Evolutionary conservation across 2,329 filamentous ascomycete species (phyloP).

Genomic region (Zymoseptoria brevis): DNA sequence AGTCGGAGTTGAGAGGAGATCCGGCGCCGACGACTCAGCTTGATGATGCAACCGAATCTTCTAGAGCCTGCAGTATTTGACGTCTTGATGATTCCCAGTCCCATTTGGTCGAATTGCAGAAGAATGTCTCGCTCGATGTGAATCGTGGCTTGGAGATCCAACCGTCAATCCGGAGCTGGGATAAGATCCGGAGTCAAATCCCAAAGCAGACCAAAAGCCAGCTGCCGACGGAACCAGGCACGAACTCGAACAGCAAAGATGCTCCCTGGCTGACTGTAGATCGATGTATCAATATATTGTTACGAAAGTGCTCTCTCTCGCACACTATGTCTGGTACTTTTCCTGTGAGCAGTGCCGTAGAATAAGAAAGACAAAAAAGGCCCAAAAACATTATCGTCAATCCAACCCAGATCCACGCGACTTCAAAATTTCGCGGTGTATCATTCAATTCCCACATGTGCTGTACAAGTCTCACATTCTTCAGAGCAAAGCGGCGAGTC

Average conservation of each 20-base stretch:
- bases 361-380: background rate
- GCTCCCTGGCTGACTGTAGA: too few relatives aligned
- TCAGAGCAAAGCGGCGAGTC: slow-evolving; percentile 7
- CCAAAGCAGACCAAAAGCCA: background rate
- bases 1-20: background rate
- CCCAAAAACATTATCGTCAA: background rate
- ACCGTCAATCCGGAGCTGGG: too few relatives aligned
- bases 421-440: background rate
- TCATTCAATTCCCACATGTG: slow-evolving; percentile 31
- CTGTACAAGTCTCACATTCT: background rate
- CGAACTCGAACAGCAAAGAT: too few relatives aligned
- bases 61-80: too few relatives aligned
- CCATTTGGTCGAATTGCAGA: background rate
- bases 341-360: background rate
- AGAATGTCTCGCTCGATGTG: background rate
- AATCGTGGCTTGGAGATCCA: background rate
- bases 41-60: background rate
- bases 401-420: background rate
- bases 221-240: background rate
- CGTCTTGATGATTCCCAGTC: too few relatives aligned
- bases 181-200: background rate
- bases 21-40: background rate
- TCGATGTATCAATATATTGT: background rate
- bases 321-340: background rate
- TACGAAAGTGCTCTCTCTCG: background rate